A percentile compares a stretch with the other conserved stretches of the same genome.
Evolutionary conservation across 2,329 filamentous ascomycete genomes (phyloP).

Genomic region (Endoconidiophora polonica): DNA sequence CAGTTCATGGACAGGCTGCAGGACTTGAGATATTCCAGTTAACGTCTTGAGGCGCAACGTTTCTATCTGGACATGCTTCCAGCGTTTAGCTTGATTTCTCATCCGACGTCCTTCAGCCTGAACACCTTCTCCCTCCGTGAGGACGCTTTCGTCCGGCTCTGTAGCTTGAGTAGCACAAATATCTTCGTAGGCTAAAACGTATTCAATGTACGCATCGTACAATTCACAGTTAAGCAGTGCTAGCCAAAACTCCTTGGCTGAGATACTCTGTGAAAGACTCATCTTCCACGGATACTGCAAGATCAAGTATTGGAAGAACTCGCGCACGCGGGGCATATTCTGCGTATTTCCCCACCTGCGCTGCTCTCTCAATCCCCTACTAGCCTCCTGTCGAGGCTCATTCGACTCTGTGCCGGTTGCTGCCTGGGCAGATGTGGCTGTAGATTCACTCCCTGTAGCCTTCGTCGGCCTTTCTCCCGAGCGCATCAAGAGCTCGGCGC

Average conservation of each 20-base stretch:
- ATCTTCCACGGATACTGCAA: slow-evolving; percentile 58
- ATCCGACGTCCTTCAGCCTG: neutral
- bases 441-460: neutral
- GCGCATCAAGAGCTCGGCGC: slow-evolving; percentile 67
- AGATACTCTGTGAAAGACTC: slow-evolving; percentile 27
- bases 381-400: neutral
- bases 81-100: no score
- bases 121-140: neutral
- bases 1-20: slow-evolving; percentile 51
- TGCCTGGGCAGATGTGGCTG: no score
- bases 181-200: slow-evolving; percentile 22
- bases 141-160: neutral
- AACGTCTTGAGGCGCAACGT: no score
- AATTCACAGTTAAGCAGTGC: slow-evolving; percentile 70
- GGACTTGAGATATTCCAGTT: slow-evolving; percentile 27
- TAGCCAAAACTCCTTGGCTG: slow-evolving; percentile 60
- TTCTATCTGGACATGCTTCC: no score
- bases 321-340: slow-evolving; percentile 29
- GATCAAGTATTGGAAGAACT: slow-evolving; percentile 64
- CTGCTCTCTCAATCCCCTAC: neutral
- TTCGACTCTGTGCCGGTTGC: neutral
- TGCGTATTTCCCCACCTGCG: slow-evolving; percentile 28
- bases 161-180: slow-evolving; percentile 10
- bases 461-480: slow-evolving; percentile 8
- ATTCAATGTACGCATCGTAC: slow-evolving; percentile 51